Evolutionary conservation across 768 basidiomycete species (phyloP).

Genomic region (Suillus luteus): DNA sequence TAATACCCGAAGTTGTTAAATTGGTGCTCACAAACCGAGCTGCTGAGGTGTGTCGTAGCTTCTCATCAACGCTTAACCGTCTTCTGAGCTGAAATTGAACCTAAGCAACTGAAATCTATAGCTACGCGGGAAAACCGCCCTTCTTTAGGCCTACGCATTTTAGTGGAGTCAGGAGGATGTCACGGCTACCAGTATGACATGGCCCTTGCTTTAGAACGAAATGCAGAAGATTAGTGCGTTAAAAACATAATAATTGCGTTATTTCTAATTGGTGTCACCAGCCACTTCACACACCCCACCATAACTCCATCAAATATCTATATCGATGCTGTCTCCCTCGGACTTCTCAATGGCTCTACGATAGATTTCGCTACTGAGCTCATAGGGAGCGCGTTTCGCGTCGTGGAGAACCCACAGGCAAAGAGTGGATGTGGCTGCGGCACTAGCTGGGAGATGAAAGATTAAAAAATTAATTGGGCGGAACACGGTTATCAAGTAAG

Average conservation of each 20-base stretch:
- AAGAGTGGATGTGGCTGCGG: constrained; percentile 96
- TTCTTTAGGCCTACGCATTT: constrained; percentile 71
- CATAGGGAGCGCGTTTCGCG: constrained; percentile 88
- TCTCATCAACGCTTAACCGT: neutral
- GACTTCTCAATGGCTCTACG: constrained; percentile 83
- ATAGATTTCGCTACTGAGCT: constrained; percentile 93
- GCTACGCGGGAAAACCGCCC: constrained; percentile 63
- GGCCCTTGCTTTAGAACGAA: constrained; percentile 64
- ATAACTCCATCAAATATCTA: constrained; percentile 75
- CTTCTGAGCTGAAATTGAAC: constrained; percentile 13
- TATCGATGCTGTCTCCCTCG: constrained; percentile 84
- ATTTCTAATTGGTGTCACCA: constrained; percentile 26
- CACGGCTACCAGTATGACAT: constrained; percentile 98
- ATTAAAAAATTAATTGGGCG: neutral
- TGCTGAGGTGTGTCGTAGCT: constrained; percentile 56
- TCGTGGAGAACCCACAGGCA: constrained; percentile 86
- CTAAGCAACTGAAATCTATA: constrained; percentile 81
- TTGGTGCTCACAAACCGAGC: constrained; percentile 71
- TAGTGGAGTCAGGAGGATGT: constrained; percentile 93
- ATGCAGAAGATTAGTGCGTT: constrained; percentile 85
- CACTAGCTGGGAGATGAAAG: constrained; percentile 90
- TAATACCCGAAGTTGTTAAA: constrained; percentile 53
- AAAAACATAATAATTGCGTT: neutral
- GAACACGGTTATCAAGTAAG: neutral
- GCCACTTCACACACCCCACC: constrained; percentile 72